Base-by-base conservation (phyloP, 805 yeast species). In the Candida pseudoglaebosa region DNA sequence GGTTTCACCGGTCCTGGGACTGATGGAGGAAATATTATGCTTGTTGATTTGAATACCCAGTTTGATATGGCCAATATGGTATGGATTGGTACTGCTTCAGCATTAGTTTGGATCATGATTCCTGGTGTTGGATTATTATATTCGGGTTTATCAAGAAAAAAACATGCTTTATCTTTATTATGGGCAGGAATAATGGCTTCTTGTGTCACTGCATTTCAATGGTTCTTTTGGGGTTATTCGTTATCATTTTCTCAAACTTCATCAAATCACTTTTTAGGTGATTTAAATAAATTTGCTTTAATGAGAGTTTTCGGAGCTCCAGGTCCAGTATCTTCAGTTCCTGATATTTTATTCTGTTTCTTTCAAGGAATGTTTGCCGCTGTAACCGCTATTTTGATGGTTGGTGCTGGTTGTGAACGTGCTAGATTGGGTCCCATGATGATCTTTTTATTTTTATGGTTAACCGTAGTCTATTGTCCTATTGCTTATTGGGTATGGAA, bases 201-300 rank as follows among this genome's bases (percentile, higher is more conserved):
- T 15, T 81, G 93, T 49, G 69, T 91, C 22, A 80, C 89, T 5
- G 66, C 84, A 1, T 88, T 93, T 77, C 96, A 93, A 62, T 91
- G 99, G 98, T 93, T 89, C 65, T 90, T 89, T 71, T 89, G 97
- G 96, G 99, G 98, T 46, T 91, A 85, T 65, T 86, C 97, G 10
- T 73, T 93, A 41, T 82, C 88, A 14, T 91, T 91, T 59, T 73
- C 91, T 18, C 86, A 82, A 57, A 33, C 36, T 4, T 66, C 72
- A 41, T 69, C 75, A 40, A 75, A 78, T 34, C 60, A 62, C 28
- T 84, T 89, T 63, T 71, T 88, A 49, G 99, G 99, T 40, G 77
- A 87, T 44, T 70, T 91, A 58, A 75, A 75, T 52, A 82, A 86
- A 64, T 88, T 91, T 58, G 82, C 89, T 46, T 72, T 91, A 54